Evolutionary conservation across 306 rosid species (phyloP).

Genomic region (Gynostemma pentaphyllum): DNA sequence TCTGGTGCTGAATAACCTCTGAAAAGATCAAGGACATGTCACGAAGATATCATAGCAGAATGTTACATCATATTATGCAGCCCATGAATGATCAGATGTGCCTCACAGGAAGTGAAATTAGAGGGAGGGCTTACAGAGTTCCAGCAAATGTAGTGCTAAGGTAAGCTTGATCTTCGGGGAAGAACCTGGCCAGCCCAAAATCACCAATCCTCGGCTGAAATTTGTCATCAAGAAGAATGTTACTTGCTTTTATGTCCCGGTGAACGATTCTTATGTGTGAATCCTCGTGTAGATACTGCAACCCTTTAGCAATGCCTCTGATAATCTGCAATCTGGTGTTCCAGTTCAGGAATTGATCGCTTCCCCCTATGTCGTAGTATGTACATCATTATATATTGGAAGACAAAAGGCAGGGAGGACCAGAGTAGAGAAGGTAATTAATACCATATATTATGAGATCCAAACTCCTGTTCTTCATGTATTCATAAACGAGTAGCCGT

Average conservation of each 20-base stretch:
- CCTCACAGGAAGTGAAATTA: not conserved
- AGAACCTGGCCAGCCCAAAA: conserved; percentile 85
- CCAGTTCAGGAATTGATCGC: conserved; percentile 53
- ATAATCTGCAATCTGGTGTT: conserved; percentile 62
- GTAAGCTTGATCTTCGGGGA: conserved; percentile 89
- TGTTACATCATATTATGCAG: not conserved
- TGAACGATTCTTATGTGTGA: conserved; percentile 81
- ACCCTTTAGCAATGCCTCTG: conserved; percentile 70
- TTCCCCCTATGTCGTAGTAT: conserved; percentile 30
- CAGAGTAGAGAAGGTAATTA: not conserved
- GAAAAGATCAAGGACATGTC: conserved; percentile 5
- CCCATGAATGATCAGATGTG: not conserved
- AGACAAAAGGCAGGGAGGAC: not conserved
- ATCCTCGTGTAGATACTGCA: conserved; percentile 88
- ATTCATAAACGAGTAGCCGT: conserved; percentile 78
- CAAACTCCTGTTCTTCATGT: conserved; percentile 71
- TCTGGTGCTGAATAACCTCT: conserved; percentile 95
- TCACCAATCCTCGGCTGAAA: conserved; percentile 84
- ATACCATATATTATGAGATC: conserved; percentile 58
- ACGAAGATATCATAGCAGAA: not conserved
- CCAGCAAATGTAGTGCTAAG: conserved; percentile 87
- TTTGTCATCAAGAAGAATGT: conserved; percentile 82
- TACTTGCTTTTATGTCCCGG: conserved; percentile 89
- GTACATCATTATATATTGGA: not conserved
- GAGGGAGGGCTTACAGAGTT: conserved; percentile 53